These are phyloP conservation scores for Starmerella cellae DNA, from an alignment of 805 yeast species.

Conservation along the genomic window DNA sequence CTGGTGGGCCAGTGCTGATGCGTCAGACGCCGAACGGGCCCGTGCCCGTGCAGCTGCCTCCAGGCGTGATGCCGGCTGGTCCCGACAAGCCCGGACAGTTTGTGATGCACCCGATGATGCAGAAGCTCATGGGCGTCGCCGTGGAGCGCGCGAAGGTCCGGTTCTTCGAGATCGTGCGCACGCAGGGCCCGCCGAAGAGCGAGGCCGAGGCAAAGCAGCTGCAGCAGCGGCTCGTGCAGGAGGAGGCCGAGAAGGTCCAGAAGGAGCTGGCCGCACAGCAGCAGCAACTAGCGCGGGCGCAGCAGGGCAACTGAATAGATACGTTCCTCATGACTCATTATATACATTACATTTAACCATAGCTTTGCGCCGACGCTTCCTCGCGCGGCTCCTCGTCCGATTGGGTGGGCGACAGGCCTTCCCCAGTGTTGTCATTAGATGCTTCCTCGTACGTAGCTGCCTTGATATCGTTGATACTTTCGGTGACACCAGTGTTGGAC, in stretches of 20 bases:
- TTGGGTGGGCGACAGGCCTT: no score
- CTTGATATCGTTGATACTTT: no score
- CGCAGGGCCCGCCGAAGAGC: slow-evolving; percentile 11
- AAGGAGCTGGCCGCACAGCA: slow-evolving; percentile 4
- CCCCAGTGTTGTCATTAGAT: no score
- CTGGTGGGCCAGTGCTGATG: slow-evolving; percentile 2
- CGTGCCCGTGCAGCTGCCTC: slow-evolving; percentile 1
- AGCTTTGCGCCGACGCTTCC: no score
- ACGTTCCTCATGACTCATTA: no score
- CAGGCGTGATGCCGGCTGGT: background rate
- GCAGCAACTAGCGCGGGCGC: no score
- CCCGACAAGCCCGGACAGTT: slow-evolving; percentile 6
- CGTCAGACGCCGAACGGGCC: slow-evolving; percentile 9
- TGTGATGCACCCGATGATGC: slow-evolving; percentile 9
- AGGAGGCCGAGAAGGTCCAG: slow-evolving; percentile 18
- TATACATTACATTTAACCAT: no score
- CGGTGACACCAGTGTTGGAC: no score
- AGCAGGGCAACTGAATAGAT: no score
- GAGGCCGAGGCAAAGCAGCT: slow-evolving; percentile 15
- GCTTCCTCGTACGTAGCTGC: no score
- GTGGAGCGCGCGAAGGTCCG: slow-evolving; percentile 14
- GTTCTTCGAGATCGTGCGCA: slow-evolving; percentile 4
- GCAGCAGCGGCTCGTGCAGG: slow-evolving; percentile 16
- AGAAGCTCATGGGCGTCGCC: slow-evolving; percentile 11
- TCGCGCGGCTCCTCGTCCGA: no score